Base-by-base conservation (phyloP, 73 alveolate species). In the Uronychia binucleata region DNA sequence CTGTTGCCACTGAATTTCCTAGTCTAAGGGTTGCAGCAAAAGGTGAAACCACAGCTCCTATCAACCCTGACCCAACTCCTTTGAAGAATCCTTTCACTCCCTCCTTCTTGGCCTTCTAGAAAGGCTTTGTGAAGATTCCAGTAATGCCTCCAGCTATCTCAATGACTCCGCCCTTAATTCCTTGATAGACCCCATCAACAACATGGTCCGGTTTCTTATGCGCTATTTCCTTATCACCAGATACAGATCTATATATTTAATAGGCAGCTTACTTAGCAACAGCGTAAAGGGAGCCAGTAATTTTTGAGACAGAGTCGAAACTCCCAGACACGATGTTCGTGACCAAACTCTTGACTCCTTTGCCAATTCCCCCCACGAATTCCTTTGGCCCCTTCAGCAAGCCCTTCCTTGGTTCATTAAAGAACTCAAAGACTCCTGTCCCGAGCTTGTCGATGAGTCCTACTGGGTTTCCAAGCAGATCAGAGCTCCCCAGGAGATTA, bases 381-480 rank as follows among this genome's bases (percentile, higher is more conserved):
- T 92, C 98, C 78, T 86, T 86, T 11, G 99, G 99, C 14, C 99
- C 98, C 34, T 91, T 83, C 29, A 95, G 81, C 31, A 96, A 87
- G 28, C 99, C 99, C 81, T 95, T 95, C 74, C 96, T 87, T 0
- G 99, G 99, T 58, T 95, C 99, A 88, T 91, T 96, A 28, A 95
- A 90, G 89, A 96, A 94, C 87, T 95, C 98, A 84, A 93, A 95
- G 11, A 96, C 97, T 5, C 99, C 99, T 14, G 98, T 93, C 27
- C 99, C 99, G 0, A 96, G 91, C 79, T 95, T 96, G 77, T 94
- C 96, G 13, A 96, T 87, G 31, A 96, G 93, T 77, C 96, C 95
- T 0, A 96, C 96, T 59, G 99, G 99, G 80, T 96, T 96, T 30
- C 99, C 99, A n/a, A 96, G 80, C 11, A 96, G 83, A 88, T 96